These are phyloP conservation scores for Cephalotrichum gorgonifer DNA, from an alignment of 2,329 filamentous ascomycete species.

Conservation along the genomic window DNA sequence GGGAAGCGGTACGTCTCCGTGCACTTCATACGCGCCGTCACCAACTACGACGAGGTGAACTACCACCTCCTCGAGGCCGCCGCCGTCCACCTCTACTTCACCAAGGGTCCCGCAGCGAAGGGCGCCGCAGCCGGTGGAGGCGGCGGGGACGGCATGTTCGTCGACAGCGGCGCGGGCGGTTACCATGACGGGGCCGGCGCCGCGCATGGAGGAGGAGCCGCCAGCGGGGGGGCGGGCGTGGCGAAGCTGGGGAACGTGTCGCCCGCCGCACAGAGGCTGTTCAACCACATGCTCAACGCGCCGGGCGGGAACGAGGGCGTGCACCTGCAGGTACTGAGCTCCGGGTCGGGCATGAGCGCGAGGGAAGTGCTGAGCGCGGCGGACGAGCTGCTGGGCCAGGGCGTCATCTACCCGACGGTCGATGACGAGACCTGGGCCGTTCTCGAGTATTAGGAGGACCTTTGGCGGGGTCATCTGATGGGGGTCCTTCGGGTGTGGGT, in stretches of 20 bases:
- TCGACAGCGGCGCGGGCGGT: conserved; percentile 38
- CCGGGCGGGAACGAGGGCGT: conserved; percentile 73
- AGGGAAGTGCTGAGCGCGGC: conserved; percentile 66
- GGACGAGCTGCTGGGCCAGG: conserved; percentile 65
- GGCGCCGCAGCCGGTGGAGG: conserved; percentile 27
- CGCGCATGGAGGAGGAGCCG: conserved; percentile 23
- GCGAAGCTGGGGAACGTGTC: conserved; percentile 38
- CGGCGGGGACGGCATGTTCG: conserved; percentile 43
- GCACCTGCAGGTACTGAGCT: conserved; percentile 68
- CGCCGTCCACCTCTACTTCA: conserved; percentile 77
- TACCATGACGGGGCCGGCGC: too few species aligned
- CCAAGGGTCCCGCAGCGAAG: conserved; percentile 50
- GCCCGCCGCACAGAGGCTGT: conserved; percentile 57
- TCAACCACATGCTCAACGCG: conserved; percentile 53
- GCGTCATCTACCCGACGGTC: conserved; percentile 79
- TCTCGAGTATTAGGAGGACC: conserved; percentile 53
- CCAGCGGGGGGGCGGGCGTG: conserved; percentile 6
- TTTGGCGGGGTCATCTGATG: background rate
- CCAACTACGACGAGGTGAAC: conserved; percentile 84
- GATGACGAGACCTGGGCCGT: conserved; percentile 90
- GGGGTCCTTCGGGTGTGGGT: background rate
- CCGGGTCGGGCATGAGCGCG: conserved; percentile 51
- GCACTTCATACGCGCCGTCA: conserved; percentile 68
- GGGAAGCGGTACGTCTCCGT: conserved; percentile 74
- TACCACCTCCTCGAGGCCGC: conserved; percentile 88